phyloP scores from a whole-genome alignment of 1,284 basidiomycete genomes.

The Apiotrichum montevideense region DNA sequence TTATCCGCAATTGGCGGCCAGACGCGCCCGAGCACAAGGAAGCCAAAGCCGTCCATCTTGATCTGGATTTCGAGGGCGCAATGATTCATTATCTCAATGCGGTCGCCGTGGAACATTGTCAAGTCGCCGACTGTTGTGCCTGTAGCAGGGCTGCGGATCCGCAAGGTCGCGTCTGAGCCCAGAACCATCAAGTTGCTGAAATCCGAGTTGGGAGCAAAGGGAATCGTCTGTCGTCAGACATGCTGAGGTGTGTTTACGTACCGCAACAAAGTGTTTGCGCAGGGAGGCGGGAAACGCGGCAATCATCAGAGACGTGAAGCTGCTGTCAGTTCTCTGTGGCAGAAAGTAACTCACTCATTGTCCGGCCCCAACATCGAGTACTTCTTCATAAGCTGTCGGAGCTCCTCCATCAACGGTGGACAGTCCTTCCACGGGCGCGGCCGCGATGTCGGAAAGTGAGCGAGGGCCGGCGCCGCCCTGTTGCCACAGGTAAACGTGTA shows the following conservation, averaged over 20 bases:
- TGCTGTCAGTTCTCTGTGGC: too few relatives aligned
- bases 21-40: conserved; percentile 20
- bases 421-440: background rate
- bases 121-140: conserved; percentile 21
- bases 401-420: background rate
- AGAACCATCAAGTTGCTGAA: conserved; percentile 23
- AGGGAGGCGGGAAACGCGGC: conserved; percentile 24
- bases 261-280: conserved; percentile 21
- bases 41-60: conserved; percentile 34
- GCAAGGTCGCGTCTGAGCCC: conserved; percentile 24
- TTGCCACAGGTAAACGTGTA: conserved; percentile 34
- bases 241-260: background rate
- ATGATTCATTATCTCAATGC: conserved; percentile 17
- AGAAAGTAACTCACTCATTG: too few relatives aligned
- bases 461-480: conserved; percentile 8
- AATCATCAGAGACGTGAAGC: conserved; percentile 20
- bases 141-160: background rate
- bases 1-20: too few relatives aligned
- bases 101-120: conserved; percentile 37
- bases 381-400: conserved; percentile 23
- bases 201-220: conserved; percentile 9
- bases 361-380: conserved; percentile 30
- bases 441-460: conserved; percentile 20
- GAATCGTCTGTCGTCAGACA: conserved; percentile 1
- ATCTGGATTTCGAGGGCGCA: conserved; percentile 26